Evolutionary conservation across 352 stramenopile species (phyloP).

Genomic region (Pythium rhizo-oryzae): DNA sequence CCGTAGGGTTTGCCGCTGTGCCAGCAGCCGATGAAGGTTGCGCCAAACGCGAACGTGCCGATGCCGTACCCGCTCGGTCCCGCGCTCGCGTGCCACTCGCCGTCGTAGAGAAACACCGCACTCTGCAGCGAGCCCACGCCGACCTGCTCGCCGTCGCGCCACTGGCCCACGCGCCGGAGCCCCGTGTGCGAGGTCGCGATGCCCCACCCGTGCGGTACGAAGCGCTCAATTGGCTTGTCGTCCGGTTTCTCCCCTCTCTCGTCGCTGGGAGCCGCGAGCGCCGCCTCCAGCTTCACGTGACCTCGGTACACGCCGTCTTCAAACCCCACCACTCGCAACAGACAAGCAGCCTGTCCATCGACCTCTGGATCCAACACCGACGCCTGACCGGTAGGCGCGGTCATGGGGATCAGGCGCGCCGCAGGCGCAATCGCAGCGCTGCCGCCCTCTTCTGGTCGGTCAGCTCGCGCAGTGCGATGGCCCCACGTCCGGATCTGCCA

Average conservation of each 20-base stretch:
- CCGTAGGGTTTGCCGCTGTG: conserved; percentile 34
- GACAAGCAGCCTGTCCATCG: background rate
- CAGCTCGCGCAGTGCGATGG: background rate
- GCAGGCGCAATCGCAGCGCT: background rate
- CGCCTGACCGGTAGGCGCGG: background rate
- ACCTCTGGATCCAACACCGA: background rate
- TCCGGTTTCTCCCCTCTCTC: no score
- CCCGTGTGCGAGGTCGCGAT: conserved; percentile 39
- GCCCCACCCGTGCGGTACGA: conserved; percentile 44
- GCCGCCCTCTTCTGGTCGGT: background rate
- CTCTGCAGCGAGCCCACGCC: conserved; percentile 41
- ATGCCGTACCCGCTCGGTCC: conserved; percentile 41
- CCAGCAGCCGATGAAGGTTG: conserved; percentile 49
- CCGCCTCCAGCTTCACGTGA: conserved; percentile 16
- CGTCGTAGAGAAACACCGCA: conserved; percentile 47
- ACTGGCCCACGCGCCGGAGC: conserved; percentile 41
- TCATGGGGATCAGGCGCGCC: conserved; percentile 17
- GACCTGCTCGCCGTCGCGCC: conserved; percentile 40
- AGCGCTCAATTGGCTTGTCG: background rate
- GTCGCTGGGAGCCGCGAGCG: background rate
- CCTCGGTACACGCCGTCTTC: conserved; percentile 30
- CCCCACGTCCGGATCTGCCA: conserved; percentile 25
- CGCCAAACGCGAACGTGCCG: conserved; percentile 45
- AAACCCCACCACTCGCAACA: conserved; percentile 19
- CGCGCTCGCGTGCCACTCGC: conserved; percentile 32